Percentiles rank a stretch among this genome's conserved stretches.
These are phyloP conservation scores for Penicillium sp. DNA, from an alignment of 2,329 filamentous ascomycete species.

Conservation along the genomic window DNA sequence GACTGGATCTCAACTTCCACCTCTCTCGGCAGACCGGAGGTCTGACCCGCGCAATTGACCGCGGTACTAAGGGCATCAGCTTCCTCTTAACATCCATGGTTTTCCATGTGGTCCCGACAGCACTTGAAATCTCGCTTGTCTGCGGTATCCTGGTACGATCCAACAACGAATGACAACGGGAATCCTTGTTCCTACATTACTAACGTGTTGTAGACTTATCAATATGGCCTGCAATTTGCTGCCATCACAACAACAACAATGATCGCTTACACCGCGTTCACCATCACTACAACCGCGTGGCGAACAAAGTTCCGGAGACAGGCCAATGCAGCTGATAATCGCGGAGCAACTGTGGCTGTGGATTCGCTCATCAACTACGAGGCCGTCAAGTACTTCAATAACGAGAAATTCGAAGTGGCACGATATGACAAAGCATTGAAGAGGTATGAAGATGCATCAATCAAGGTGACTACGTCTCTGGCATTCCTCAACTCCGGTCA, in stretches of 20 bases:
- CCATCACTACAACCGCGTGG: conserved; percentile 93
- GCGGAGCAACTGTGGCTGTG: conserved; percentile 85
- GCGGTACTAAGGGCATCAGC: conserved; percentile 96
- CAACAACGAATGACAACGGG: background rate
- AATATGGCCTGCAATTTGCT: conserved; percentile 87
- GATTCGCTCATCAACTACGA: conserved; percentile 98
- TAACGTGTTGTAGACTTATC: conserved; percentile 57
- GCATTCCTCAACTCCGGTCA: conserved; percentile 90
- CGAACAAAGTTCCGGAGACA: conserved; percentile 90
- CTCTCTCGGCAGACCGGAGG: conserved; percentile 90
- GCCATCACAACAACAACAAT: conserved; percentile 84
- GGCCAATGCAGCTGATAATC: conserved; percentile 93
- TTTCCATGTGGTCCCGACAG: conserved; percentile 89
- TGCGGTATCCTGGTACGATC: conserved; percentile 69
- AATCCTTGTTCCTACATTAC: background rate
- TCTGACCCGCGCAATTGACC: conserved; percentile 83
- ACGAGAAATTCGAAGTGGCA: conserved; percentile 85
- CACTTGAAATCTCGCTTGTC: conserved; percentile 86
- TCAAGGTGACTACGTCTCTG: conserved; percentile 90
- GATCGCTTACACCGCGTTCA: conserved; percentile 91
- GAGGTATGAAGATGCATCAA: conserved; percentile 84
- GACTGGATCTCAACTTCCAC: conserved; percentile 86
- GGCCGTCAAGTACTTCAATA: conserved; percentile 99
- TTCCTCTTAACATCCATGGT: conserved; percentile 97
- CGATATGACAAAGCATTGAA: conserved; percentile 81